A percentile compares a stretch with the other conserved stretches of the same genome.
These are phyloP conservation scores for Stachybotrys chartarum DNA, from an alignment of 2,329 filamentous ascomycete species.

Conservation along the genomic window DNA sequence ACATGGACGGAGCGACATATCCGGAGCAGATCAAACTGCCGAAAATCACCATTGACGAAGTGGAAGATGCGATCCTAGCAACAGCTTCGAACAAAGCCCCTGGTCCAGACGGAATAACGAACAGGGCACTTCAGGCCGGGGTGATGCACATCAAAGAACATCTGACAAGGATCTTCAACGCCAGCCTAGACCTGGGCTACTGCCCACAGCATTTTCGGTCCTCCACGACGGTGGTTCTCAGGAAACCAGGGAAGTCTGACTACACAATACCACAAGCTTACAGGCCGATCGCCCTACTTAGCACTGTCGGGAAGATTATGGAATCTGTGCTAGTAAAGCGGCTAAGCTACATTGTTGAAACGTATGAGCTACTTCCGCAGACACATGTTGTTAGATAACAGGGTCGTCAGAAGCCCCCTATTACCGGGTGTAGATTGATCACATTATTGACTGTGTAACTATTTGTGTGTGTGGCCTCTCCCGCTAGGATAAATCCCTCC, in stretches of 20 bases:
- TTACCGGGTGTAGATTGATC: too few species aligned
- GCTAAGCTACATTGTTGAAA: conserved; percentile 6
- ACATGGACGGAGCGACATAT: not conserved
- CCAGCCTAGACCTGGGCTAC: conserved; percentile 8
- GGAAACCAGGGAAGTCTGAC: conserved; percentile 10
- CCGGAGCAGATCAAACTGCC: not conserved
- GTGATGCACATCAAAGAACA: conserved; percentile 6
- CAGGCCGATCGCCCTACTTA: conserved; percentile 10
- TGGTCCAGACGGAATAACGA: conserved; percentile 11
- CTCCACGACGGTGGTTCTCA: conserved; percentile 7
- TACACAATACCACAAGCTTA: conserved; percentile 11
- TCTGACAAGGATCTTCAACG: conserved; percentile 10
- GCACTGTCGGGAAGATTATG: conserved; percentile 6
- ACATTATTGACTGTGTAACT: too few species aligned
- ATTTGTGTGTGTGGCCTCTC: too few species aligned
- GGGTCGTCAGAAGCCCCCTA: too few species aligned
- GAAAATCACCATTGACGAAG: conserved; percentile 6
- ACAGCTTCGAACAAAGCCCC: conserved; percentile 11
- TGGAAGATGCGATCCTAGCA: conserved; percentile 3
- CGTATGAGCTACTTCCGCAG: conserved; percentile 3
- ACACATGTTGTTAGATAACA: conserved; percentile 6
- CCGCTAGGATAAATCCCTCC: too few species aligned
- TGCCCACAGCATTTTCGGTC: conserved; percentile 9
- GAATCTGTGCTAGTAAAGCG: conserved; percentile 8
- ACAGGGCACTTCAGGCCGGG: conserved; percentile 5